Evolutionary conservation across 2,329 filamentous ascomycete species (phyloP).

Genomic region (Alternaria sp.): DNA sequence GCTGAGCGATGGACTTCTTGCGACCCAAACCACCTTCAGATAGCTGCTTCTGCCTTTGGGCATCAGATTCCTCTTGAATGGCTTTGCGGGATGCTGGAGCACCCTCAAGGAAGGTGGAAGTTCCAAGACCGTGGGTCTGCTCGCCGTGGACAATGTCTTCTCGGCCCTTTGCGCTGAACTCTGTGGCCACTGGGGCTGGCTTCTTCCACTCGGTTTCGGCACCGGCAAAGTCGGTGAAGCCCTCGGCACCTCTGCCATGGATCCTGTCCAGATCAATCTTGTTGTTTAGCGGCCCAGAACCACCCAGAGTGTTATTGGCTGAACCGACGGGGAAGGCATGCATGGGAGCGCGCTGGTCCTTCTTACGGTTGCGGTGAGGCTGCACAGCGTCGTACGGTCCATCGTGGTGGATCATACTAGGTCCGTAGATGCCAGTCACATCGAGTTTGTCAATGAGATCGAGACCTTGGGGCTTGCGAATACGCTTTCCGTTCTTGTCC

Average conservation of each 20-base stretch:
- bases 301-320: slow-evolving; percentile 89
- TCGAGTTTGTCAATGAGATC: slow-evolving; percentile 97
- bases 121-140: slow-evolving; percentile 83
- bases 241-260: slow-evolving; percentile 85
- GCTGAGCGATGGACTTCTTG: slow-evolving; percentile 94
- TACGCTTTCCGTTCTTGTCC: slow-evolving; percentile 31
- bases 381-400: slow-evolving; percentile 97
- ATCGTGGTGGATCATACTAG: slow-evolving; percentile 94
- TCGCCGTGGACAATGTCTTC: slow-evolving; percentile 81
- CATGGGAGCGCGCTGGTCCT: slow-evolving; percentile 86
- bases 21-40: slow-evolving; percentile 69
- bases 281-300: slow-evolving; percentile 81
- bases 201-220: slow-evolving; percentile 51
- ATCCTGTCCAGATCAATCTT: slow-evolving; percentile 87
- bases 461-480: slow-evolving; percentile 62
- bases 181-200: slow-evolving; percentile 34
- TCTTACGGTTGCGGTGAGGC: slow-evolving; percentile 88
- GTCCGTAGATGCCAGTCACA: slow-evolving; percentile 94
- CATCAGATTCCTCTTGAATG: slow-evolving; percentile 77
- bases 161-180: slow-evolving; percentile 53
- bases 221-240: slow-evolving; percentile 77
- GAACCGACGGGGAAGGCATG: slow-evolving; percentile 94
- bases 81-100: slow-evolving; percentile 84
- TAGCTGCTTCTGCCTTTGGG: slow-evolving; percentile 51
- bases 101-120: slow-evolving; percentile 94